phyloP scores from a whole-genome alignment of 257 asterid species.

The Nicotiana tabacum region DNA sequence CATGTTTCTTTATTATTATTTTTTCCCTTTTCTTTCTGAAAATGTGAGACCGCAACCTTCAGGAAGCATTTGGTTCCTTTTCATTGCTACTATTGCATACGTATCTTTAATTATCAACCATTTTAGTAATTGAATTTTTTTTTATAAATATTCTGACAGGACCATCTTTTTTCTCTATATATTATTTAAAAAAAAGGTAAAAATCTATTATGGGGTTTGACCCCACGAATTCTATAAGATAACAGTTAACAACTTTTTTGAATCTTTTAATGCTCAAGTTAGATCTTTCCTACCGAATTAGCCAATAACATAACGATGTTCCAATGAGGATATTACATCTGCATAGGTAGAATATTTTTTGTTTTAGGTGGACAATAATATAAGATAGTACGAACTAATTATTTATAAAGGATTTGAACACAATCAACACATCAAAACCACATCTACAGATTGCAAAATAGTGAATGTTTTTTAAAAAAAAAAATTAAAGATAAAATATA shows the following conservation, averaged over 20 bases:
- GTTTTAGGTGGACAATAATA: not conserved
- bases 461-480: not conserved
- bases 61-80: no score
- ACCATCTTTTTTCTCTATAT: no score
- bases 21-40: no score
- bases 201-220: no score
- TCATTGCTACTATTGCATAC: no score
- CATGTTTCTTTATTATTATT: no score
- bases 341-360: not conserved
- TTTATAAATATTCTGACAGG: no score
- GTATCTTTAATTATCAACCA: no score
- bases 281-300: not conserved
- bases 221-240: no score
- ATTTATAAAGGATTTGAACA: not conserved
- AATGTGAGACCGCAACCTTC: no score
- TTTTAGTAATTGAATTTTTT: no score
- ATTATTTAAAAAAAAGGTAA: no score
- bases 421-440: not conserved
- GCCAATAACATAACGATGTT: not conserved
- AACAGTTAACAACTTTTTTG: not conserved
- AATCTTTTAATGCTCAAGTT: not conserved
- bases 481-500: not conserved
- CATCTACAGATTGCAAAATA: not conserved
- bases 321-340: not conserved
- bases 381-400: constrained; percentile 6